phyloP scores from a whole-genome alignment of 805 yeast genomes.

The Blastobotrys peoriensis region DNA sequence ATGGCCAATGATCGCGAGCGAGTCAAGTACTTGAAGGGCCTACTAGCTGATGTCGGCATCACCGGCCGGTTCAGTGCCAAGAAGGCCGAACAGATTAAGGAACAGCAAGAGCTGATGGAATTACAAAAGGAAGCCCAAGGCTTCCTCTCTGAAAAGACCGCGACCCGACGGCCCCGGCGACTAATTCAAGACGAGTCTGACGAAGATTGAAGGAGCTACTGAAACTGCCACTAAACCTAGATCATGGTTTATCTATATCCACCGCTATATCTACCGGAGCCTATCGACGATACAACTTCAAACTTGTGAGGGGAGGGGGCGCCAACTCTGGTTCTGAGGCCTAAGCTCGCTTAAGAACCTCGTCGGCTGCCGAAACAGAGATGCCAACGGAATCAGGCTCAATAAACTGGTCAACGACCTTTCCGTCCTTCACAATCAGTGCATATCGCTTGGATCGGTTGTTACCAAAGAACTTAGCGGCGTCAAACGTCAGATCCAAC shows the following conservation, averaged over 20 bases:
- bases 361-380: slow-evolving; percentile 30
- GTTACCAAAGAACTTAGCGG: slow-evolving; percentile 69
- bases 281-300: no score
- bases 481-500: slow-evolving; percentile 68
- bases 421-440: slow-evolving; percentile 67
- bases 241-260: no score
- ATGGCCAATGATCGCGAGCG: slow-evolving; percentile 16
- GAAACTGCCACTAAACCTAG: no score
- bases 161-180: no score
- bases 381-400: slow-evolving; percentile 81
- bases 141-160: no score
- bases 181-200: no score
- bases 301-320: no score
- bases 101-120: slow-evolving; percentile 20
- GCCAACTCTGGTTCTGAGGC: no score
- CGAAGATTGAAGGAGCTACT: no score
- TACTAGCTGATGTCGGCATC: slow-evolving; percentile 23
- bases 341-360: slow-evolving; percentile 26
- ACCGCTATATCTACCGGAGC: no score
- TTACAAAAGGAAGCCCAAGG: slow-evolving; percentile 17
- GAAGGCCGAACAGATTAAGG: slow-evolving; percentile 24
- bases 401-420: slow-evolving; percentile 55
- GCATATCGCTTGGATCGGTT: slow-evolving; percentile 72
- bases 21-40: slow-evolving; percentile 15
- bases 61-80: slow-evolving; percentile 24